These are phyloP conservation scores for Colletotrichum shisoi DNA, from an alignment of 2,329 filamentous ascomycete genomes.

Conservation along the genomic window DNA sequence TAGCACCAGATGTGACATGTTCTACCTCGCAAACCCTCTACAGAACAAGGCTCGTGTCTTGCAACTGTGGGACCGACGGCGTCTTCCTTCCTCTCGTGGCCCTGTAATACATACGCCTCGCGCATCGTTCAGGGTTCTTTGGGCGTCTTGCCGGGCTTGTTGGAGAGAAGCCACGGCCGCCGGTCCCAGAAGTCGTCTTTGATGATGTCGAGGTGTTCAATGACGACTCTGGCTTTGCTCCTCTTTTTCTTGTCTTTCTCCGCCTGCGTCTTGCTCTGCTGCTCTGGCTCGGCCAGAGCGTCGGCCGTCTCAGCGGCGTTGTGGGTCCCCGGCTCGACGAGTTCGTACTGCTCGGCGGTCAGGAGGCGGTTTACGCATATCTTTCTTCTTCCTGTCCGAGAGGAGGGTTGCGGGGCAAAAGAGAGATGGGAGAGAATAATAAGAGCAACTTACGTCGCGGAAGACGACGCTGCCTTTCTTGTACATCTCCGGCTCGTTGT, in stretches of 20 bases:
- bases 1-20: neutral
- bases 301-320: constrained; percentile 58
- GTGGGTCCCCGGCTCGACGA: constrained; percentile 66
- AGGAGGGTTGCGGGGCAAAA: neutral
- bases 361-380: constrained; percentile 36
- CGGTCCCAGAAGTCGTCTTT: constrained; percentile 92
- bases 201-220: constrained; percentile 93
- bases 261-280: constrained; percentile 77
- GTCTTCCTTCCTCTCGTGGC: neutral
- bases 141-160: constrained; percentile 75
- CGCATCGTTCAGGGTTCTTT: constrained; percentile 57
- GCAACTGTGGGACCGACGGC: neutral
- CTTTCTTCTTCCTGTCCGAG: neutral
- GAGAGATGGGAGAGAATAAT: no score
- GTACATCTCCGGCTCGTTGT: constrained; percentile 91
- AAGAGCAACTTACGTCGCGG: constrained; percentile 68
- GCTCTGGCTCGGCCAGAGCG: constrained; percentile 59
- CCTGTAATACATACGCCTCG: neutral
- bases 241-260: constrained; percentile 85
- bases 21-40: no score
- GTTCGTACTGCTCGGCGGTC: constrained; percentile 66
- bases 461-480: constrained; percentile 93
- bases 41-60: neutral
- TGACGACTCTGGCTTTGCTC: constrained; percentile 79
- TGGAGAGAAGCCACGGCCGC: constrained; percentile 83